Evolutionary conservation across 2,329 filamentous ascomycete species (phyloP), one percentile per base, ranked within the genome.

Genomic region (Emergomyces africanus): DNA sequence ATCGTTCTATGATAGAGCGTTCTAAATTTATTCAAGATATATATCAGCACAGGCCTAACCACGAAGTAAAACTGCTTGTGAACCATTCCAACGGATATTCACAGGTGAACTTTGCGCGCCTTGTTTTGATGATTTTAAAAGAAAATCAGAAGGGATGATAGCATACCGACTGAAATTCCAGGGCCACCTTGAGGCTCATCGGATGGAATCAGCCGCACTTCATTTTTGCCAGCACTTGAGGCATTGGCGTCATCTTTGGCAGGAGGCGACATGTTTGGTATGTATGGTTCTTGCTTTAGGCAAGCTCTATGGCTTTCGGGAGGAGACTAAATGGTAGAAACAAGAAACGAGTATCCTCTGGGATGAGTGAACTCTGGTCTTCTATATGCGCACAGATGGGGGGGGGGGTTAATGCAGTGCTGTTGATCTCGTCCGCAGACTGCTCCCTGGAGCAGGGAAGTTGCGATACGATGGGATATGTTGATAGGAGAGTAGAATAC

Each of bases 1-100:
- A 96, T 65, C 92, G 89, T 79, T 96, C 90, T 48, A 89, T 90
- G 62, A 97, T 88, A 42, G 83, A 79, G 64, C 89, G 89, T 64
- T 95, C 90, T 88, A 30, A 23, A 51, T 25, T 54, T 6, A 33
- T 5, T n/a, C 12, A 39, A 39, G n/a, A 25, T 39, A 39, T 20
- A 54, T 15, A 35, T 54, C 9, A 54, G 20, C 9, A 37, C 14
- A 25, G 18, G 15, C 15, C 44, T 28, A 37, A 23, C 23, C 46
- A 49, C 20, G n/a, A 10, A 54, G n/a, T 25, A 30, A 6, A 48
- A 15, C 3, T 3, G 12, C 2, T 14, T 15, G 35, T n/a, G n/a
- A 12, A 20, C 8, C 20, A 8, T 23, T 42, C 41, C 41, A 6
- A 18, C 41, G 6, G n/a, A 8, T 44, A 9, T 44, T 44, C 46